Evolutionary conservation across 345 rosid genomes (phyloP), one percentile per base, ranked within the genome.

Genomic region (Gossypium arboreum): DNA sequence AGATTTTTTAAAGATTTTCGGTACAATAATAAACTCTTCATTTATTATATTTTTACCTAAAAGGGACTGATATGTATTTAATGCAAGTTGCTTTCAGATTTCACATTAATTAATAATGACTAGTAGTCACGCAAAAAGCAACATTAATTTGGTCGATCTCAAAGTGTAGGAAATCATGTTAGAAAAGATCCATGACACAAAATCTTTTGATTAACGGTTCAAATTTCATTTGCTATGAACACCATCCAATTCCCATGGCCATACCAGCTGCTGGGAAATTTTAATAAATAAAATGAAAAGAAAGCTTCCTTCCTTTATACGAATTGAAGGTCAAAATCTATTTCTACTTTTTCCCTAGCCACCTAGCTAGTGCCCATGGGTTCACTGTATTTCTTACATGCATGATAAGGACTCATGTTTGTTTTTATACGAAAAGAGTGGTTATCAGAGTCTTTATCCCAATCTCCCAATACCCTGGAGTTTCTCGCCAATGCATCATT

Each of bases 191-290:
- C 10, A 13, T 56, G 54, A 3, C 57, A 24, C 50, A 15, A 47
- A 64, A 41, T 13, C 52, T 65, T 73, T 60, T 34, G 18, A 34
- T 63, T 48, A 50, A 45, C 3, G 85, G 79, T 66, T 12, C 51
- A 41, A 39, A 77, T 66, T 79, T 61, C 48, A 25, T 17, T 20
- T 69, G 82, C 62, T 69, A 44, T 50, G 18, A 54, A 73, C 77
- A 71, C 80, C 82, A 71, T 44, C 58, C 55, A 55, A 76, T 52
- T 52, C 20, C 43, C 25, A 44, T 17, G 47, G 11, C 61, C 47
- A n/a, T 34, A 34, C 41, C 41, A 34, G 41, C 41, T 34, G 27
- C 44, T 27, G 16, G 16, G 13, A 18, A 55, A 10, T 34, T 34
- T 34, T 34, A 34, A 34, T 34, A 45, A 45, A 45, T 1, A 45